Evolutionary conservation across 139 green algal genomes (phyloP).

Genomic region (Astrephomene gubernaculifera): DNA sequence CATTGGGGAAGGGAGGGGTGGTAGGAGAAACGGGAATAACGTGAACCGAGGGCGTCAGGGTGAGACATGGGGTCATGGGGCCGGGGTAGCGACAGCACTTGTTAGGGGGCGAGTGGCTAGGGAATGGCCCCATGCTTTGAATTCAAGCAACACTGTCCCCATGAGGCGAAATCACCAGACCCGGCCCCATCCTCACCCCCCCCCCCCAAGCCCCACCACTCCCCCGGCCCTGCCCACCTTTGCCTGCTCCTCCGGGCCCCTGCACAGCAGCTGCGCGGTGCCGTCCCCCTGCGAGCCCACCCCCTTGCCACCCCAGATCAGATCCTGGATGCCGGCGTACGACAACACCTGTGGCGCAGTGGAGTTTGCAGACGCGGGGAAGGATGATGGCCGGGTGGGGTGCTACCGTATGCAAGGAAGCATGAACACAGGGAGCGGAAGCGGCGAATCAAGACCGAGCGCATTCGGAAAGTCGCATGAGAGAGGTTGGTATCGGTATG

Average conservation of each 20-base stretch:
- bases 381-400: no score
- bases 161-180: no score
- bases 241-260: conserved; percentile 50
- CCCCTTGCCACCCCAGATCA: conserved; percentile 79
- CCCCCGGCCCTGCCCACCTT: conserved; percentile 15
- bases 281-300: conserved; percentile 83
- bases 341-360: conserved; percentile 51
- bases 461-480: no score
- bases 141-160: not conserved
- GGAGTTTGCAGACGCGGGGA: no score
- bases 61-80: not conserved
- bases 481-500: no score
- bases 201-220: not conserved
- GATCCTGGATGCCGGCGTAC: conserved; percentile 57
- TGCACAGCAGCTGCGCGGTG: conserved; percentile 80
- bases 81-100: not conserved
- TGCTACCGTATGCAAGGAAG: no score
- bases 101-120: not conserved
- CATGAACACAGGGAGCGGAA: no score
- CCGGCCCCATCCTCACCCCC: not conserved
- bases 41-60: not conserved
- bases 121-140: not conserved
- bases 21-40: not conserved
- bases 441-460: no score
- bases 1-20: not conserved